Base-by-base conservation (phyloP, 2,329 filamentous ascomycete genomes). In the Sporothrix inflata region DNA sequence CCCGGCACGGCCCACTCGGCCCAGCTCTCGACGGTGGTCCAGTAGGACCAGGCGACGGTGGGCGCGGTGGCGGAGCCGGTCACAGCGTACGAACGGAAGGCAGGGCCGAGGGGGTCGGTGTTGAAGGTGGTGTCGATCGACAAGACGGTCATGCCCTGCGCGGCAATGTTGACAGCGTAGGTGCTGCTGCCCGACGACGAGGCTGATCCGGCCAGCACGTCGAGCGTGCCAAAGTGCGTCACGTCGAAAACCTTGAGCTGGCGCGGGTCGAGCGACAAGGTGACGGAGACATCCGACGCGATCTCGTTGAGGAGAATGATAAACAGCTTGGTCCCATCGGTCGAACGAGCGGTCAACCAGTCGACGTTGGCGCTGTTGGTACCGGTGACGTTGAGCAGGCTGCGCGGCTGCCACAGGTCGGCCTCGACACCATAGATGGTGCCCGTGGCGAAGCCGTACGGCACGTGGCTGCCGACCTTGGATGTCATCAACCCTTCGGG, bases 381-480 rank as follows among this genome's bases (percentile, higher is more conserved):
- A 16, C 63, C 63, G 4, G 16, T 42, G 16, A 71, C 40, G 51
- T 60, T 65, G 40, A 65, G 38, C 16, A 71, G 55, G 4, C 51
- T 40, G 51, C 72, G 69, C 30, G 72, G 72, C 55, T 69, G 72
- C 69, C 69, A 71, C 4, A 73, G 55, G 7, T 69, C 53, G 40
- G 72, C 72, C 11, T 12, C 30, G 4, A 30, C n/a, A 21, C 72
- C 72, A 53, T 73, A 73, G 53, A 73, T 57, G 19, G 51, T 65
- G 53, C 72, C 72, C 27, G 24, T 61, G 1, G 19, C 53, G 5
- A 73, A 73, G 42, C 72, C 72, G 55, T 73, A 73, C 9, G 72
- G 73, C 6, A 74, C 73, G 21, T 74, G 73, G 55, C 71, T 72
- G 67, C 73, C 73, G 14, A 74, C 73, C 34, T 73, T 73, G 57